These are phyloP conservation scores for Caloboletus firmus DNA, from an alignment of 1,284 basidiomycete genomes.

Conservation along the genomic window DNA sequence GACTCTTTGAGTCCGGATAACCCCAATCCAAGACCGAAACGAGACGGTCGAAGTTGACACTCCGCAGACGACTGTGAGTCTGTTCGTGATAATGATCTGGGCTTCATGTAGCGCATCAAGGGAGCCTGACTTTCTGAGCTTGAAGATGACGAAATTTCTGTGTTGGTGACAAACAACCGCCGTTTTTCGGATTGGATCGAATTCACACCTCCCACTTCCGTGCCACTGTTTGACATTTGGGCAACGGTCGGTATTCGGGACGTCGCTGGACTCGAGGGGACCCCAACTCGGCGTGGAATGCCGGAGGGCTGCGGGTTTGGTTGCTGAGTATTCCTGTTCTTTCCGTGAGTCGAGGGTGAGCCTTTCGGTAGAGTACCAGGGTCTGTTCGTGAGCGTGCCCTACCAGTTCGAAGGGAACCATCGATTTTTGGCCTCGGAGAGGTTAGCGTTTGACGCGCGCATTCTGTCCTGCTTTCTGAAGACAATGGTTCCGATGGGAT, in stretches of 20 bases:
- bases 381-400: constrained; percentile 41
- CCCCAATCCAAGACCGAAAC: constrained; percentile 34
- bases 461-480: constrained; percentile 9
- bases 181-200: constrained; percentile 33
- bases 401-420: constrained; percentile 16
- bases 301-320: constrained; percentile 28
- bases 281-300: constrained; percentile 39
- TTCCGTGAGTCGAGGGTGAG: constrained; percentile 17
- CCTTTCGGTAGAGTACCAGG: constrained; percentile 35
- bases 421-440: constrained; percentile 17
- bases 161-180: constrained; percentile 54
- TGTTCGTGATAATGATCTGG: constrained; percentile 14
- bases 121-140: constrained; percentile 41
- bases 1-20: constrained; percentile 19
- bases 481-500: constrained; percentile 12
- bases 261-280: constrained; percentile 17
- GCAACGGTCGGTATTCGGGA: constrained; percentile 3
- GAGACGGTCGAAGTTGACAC: constrained; percentile 25
- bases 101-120: constrained; percentile 15
- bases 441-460: constrained; percentile 1
- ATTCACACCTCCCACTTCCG: constrained; percentile 6
- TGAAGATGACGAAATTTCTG: constrained; percentile 46
- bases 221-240: neutral
- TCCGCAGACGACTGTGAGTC: constrained; percentile 28
- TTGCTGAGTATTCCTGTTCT: constrained; percentile 20